Conservation (phyloP, 805 yeast genomes). For the Teunomyces atbi region DNA sequence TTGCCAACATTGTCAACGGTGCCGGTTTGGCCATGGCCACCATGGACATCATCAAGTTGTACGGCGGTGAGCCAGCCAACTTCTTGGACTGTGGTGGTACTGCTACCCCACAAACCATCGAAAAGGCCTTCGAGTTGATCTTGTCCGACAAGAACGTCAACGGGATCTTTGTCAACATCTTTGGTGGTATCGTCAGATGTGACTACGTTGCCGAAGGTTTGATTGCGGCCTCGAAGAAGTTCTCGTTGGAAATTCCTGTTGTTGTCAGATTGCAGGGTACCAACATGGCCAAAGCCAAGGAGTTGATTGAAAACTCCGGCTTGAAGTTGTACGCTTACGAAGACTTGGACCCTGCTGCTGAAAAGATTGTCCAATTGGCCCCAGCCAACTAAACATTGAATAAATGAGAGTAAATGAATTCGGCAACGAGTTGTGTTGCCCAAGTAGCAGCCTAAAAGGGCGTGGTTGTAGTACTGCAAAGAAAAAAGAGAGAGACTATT, state of each 20-base stretch:
- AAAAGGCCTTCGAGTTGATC: slow-evolving; percentile 92
- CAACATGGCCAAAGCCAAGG: slow-evolving; percentile 84
- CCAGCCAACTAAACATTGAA: slow-evolving; percentile 5
- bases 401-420: slow-evolving; percentile 1
- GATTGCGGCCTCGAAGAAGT: slow-evolving; percentile 89
- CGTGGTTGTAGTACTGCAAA: too few species aligned
- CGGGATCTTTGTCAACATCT: slow-evolving; percentile 96
- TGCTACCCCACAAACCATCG: slow-evolving; percentile 97
- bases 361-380: slow-evolving; percentile 80
- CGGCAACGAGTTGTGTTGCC: too few species aligned
- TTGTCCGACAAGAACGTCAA: slow-evolving; percentile 84
- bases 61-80: slow-evolving; percentile 99
- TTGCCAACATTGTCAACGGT: slow-evolving; percentile 98
- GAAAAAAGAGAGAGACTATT: too few species aligned
- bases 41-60: slow-evolving; percentile 96
- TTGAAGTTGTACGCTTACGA: slow-evolving; percentile 87
- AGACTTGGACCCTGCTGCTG: slow-evolving; percentile 96
- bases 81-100: slow-evolving; percentile 99
- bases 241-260: slow-evolving; percentile 88
- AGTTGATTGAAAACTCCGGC: slow-evolving; percentile 83
- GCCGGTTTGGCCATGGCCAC: slow-evolving; percentile 99
- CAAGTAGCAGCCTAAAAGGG: too few species aligned
- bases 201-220: slow-evolving; percentile 98
- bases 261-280: slow-evolving; percentile 99
- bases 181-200: slow-evolving; percentile 99